phyloP scores from a whole-genome alignment of 352 stramenopile species.

The Discostella stelligera region DNA sequence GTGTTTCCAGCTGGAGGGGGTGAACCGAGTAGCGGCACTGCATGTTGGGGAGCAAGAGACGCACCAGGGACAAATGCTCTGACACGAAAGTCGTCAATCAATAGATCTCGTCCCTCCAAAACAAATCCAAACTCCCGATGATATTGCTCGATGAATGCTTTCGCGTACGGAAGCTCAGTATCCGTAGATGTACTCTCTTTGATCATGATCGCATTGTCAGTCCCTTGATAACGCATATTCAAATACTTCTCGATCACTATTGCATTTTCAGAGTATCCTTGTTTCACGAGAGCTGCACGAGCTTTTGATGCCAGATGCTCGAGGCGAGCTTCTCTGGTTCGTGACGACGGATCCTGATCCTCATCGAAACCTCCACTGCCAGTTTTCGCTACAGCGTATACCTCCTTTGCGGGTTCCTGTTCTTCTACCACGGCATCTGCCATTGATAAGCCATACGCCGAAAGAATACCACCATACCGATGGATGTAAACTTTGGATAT shows the following conservation, averaged over 20 bases:
- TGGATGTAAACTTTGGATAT: slow-evolving; percentile 98
- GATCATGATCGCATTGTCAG: slow-evolving; percentile 97
- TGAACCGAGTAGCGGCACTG: slow-evolving; percentile 37
- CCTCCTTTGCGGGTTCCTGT: slow-evolving; percentile 86
- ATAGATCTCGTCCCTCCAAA: slow-evolving; percentile 89
- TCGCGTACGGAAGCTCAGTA: slow-evolving; percentile 83
- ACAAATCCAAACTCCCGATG: slow-evolving; percentile 97
- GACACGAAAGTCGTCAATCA: slow-evolving; percentile 97
- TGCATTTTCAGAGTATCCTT: slow-evolving; percentile 83
- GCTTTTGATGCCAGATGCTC: slow-evolving; percentile 81
- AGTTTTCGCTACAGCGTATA: slow-evolving; percentile 52
- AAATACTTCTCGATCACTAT: slow-evolving; percentile 93
- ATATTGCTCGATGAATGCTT: slow-evolving; percentile 90
- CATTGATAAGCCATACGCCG: slow-evolving; percentile 95
- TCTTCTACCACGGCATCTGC: slow-evolving; percentile 97
- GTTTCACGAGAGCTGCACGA: slow-evolving; percentile 84
- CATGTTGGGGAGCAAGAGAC: slow-evolving; percentile 47
- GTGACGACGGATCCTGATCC: slow-evolving; percentile 45
- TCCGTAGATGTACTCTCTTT: slow-evolving; percentile 26
- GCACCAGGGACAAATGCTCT: slow-evolving; percentile 87
- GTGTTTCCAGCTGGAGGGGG: slow-evolving; percentile 55
- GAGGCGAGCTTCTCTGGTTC: slow-evolving; percentile 60
- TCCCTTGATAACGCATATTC: slow-evolving; percentile 98
- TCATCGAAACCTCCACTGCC: slow-evolving; percentile 38
- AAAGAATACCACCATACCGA: slow-evolving; percentile 97